Base-by-base conservation (phyloP, 805 yeast species). In the Crinitomyces ghanaensis region DNA sequence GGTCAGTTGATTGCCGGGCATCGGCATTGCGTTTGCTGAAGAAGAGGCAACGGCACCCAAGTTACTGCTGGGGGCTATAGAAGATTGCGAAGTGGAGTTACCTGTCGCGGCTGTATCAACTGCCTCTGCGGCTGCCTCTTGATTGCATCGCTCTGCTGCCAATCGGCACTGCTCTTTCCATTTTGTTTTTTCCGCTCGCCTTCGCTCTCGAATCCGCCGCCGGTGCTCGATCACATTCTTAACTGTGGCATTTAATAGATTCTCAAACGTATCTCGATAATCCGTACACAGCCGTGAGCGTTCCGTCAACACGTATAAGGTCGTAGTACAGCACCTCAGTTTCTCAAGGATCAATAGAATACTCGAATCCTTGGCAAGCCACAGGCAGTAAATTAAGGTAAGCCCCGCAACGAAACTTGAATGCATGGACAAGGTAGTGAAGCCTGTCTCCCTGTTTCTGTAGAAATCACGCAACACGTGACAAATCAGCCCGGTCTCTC, bases 401-500 rank as follows among this genome's bases (percentile, higher is more conserved):
- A 75, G 74, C 30, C 83, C 83, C 8, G 81, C 80, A 31, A 72
- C 74, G 48, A 75, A 75, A 7, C 71, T 73, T 0, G 79, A 72
- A 46, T 75, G 81, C 27, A 75, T 72, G 8, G 78, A 75, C 20
- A 77, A 66, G 0, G 77, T 73, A 1, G 80, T 72, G 46, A 72
- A 78, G 3, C 81, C 81, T 34, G 61, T 59, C 2, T 69, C 70
- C 0, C 79, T 72, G 43, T 67, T 70, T 45, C 73, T 74, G 51
- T 72, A 78, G 49, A 72, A 74, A 9, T 68, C 72, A 41, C 74
- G 72, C 49, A 73, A 71, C 17, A 74, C 57, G 42, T 71, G 78
- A 46, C 81, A 74, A 25, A 75, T 70, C 48, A 73, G 77, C 18
- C 81, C 82, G 1, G 81, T 79, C 16, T 79, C 80, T 2, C 77